Evolutionary conservation across 371 early-diverging fungal genomes (phyloP).

Genomic region (Saksenaea oblongispora): DNA sequence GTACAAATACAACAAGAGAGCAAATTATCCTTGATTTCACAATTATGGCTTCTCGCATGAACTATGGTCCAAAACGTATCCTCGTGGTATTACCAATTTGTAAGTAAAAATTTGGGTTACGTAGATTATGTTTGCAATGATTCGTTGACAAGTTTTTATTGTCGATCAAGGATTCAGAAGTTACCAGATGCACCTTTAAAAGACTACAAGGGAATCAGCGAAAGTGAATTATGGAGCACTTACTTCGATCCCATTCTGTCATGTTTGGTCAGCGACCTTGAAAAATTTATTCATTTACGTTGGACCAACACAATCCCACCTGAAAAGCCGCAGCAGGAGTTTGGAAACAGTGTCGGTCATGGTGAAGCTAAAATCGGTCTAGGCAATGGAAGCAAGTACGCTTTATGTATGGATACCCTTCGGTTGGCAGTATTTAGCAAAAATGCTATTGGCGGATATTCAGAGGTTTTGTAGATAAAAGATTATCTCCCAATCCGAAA

Average conservation of each 20-base stretch:
- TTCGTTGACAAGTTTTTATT: neutral
- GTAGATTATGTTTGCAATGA: neutral
- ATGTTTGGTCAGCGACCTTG: constrained; percentile 27
- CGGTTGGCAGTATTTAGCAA: constrained; percentile 27
- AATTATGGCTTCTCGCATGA: constrained; percentile 16
- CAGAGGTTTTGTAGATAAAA: too few species aligned
- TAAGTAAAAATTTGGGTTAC: constrained; percentile 2
- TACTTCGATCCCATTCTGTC: constrained; percentile 35
- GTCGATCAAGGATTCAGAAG: neutral
- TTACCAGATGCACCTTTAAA: neutral
- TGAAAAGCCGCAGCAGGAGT: constrained; percentile 13
- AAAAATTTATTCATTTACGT: constrained; percentile 22
- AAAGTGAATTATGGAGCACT: constrained; percentile 38
- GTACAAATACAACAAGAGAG: constrained; percentile 15
- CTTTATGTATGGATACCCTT: constrained; percentile 20
- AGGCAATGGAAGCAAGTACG: constrained; percentile 6
- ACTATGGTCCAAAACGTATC: constrained; percentile 19
- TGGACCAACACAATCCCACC: constrained; percentile 30
- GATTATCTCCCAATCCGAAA: too few species aligned
- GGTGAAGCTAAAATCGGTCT: neutral
- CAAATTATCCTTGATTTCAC: constrained; percentile 11
- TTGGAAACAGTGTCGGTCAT: constrained; percentile 2
- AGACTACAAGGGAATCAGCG: constrained; percentile 9
- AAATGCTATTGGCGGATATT: constrained; percentile 34
- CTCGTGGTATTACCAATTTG: constrained; percentile 11